Evolutionary conservation across 1,139 yeast genomes (phyloP).

Genomic region (Casaregolazyma lundiana): DNA sequence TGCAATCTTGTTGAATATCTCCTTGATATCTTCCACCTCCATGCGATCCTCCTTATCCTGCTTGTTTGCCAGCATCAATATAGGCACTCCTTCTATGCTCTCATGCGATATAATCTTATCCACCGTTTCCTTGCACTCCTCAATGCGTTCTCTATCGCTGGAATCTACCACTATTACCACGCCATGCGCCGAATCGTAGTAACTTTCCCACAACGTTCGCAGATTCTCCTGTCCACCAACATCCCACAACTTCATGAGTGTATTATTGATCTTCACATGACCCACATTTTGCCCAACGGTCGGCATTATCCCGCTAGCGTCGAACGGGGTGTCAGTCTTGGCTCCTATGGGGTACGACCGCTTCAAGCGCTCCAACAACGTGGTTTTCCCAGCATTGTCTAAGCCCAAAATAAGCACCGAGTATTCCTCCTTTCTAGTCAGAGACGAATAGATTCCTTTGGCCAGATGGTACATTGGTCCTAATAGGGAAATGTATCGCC

Average conservation of each 20-base stretch:
- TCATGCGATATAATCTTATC: constrained; percentile 46
- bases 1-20: constrained; percentile 75
- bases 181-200: constrained; percentile 82
- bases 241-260: constrained; percentile 83
- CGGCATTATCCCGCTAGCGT: constrained; percentile 42
- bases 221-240: constrained; percentile 88
- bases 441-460: constrained; percentile 52
- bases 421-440: constrained; percentile 60
- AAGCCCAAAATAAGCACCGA: constrained; percentile 79
- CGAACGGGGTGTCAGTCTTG: background rate
- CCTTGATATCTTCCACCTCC: constrained; percentile 72
- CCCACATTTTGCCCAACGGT: constrained; percentile 77
- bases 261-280: constrained; percentile 47
- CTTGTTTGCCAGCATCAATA: constrained; percentile 90
- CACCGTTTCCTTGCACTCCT: constrained; percentile 73
- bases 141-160: constrained; percentile 73
- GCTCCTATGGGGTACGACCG: constrained; percentile 35
- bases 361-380: constrained; percentile 63
- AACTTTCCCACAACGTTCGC: constrained; percentile 81
- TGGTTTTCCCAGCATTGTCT: constrained; percentile 95
- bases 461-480: constrained; percentile 58
- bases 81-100: constrained; percentile 71
- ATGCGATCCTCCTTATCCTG: constrained; percentile 84
- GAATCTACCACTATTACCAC: constrained; percentile 90
- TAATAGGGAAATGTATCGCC: background rate